Percentiles rank a stretch among this genome's conserved stretches.
Evolutionary conservation across 768 basidiomycete species (phyloP).

Genomic region (Tylopilus vinaceipallidus): DNA sequence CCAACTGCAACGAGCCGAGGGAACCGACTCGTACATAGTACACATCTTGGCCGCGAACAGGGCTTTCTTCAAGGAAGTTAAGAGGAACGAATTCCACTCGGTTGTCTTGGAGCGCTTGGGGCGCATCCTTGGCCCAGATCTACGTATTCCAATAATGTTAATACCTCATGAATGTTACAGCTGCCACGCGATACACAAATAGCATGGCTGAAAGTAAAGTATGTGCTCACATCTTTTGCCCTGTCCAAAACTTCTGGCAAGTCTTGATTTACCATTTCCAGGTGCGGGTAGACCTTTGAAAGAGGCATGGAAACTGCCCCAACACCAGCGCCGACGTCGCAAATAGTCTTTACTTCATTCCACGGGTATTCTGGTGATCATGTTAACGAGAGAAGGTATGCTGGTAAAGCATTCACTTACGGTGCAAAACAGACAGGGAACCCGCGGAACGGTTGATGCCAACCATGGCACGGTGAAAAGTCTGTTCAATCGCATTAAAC

Average conservation of each 20-base stretch:
- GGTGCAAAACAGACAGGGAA: slow-evolving; percentile 20
- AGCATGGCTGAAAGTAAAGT: not conserved
- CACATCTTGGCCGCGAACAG: slow-evolving; percentile 18
- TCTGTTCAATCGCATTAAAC: slow-evolving; percentile 9
- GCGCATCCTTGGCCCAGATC: slow-evolving; percentile 19
- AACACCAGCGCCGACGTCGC: slow-evolving; percentile 30
- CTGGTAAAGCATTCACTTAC: slow-evolving; percentile 3
- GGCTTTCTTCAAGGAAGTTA: slow-evolving; percentile 19
- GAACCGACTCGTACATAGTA: slow-evolving; percentile 21
- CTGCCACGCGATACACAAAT: not conserved
- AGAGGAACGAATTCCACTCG: slow-evolving; percentile 17
- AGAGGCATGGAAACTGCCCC: slow-evolving; percentile 28
- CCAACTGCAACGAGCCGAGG: not conserved
- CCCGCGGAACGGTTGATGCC: slow-evolving; percentile 17
- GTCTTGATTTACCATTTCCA: slow-evolving; percentile 28
- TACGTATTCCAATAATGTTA: slow-evolving; percentile 1
- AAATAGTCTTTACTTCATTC: slow-evolving; percentile 23
- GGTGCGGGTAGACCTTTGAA: slow-evolving; percentile 23
- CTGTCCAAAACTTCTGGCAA: slow-evolving; percentile 24
- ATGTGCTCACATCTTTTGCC: slow-evolving; percentile 17
- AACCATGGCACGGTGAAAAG: slow-evolving; percentile 24
- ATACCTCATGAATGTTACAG: not conserved
- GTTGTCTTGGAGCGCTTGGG: slow-evolving; percentile 14
- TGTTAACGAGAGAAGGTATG: not conserved
- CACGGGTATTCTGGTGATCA: slow-evolving; percentile 21